Conservation (phyloP, 768 basidiomycete species). For the Rhizopogon roseolus region DNA sequence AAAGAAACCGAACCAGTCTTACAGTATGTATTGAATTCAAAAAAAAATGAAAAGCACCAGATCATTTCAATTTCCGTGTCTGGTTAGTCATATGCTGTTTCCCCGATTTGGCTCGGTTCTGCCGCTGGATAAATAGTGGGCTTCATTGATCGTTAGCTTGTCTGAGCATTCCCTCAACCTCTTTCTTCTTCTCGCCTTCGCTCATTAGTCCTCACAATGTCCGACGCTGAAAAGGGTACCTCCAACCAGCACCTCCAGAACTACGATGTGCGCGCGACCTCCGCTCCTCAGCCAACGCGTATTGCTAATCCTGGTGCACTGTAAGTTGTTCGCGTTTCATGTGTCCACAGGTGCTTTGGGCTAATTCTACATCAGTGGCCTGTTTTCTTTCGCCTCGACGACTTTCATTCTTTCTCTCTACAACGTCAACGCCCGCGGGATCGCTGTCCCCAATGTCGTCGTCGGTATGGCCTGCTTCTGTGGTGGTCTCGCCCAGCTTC, state of each 20-base stretch:
- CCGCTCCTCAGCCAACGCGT: conserved; percentile 24
- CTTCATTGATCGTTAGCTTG: not conserved
- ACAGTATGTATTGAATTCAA: too few species aligned
- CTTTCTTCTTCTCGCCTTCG: not conserved
- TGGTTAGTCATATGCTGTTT: not conserved
- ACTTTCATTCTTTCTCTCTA: conserved; percentile 75
- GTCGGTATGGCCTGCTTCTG: conserved; percentile 84
- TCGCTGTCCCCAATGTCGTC: conserved; percentile 61
- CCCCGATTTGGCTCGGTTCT: not conserved
- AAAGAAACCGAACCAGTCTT: too few species aligned
- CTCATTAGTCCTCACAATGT: conserved; percentile 18
- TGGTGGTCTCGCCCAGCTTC: conserved; percentile 80
- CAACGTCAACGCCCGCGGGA: conserved; percentile 55
- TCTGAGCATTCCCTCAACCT: not conserved
- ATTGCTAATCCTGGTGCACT: conserved; percentile 54
- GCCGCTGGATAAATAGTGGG: not conserved
- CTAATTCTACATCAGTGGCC: conserved; percentile 42
- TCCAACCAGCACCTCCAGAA: conserved; percentile 14
- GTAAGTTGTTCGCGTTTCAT: conserved; percentile 11
- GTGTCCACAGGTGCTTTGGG: not conserved
- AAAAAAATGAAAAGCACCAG: too few species aligned
- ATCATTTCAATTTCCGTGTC: not conserved
- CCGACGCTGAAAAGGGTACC: conserved; percentile 31
- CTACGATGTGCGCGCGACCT: conserved; percentile 2
- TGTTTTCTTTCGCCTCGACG: conserved; percentile 82